phyloP scores from a whole-genome alignment of 2,329 filamentous ascomycete species.

The Massarina eburnea region DNA sequence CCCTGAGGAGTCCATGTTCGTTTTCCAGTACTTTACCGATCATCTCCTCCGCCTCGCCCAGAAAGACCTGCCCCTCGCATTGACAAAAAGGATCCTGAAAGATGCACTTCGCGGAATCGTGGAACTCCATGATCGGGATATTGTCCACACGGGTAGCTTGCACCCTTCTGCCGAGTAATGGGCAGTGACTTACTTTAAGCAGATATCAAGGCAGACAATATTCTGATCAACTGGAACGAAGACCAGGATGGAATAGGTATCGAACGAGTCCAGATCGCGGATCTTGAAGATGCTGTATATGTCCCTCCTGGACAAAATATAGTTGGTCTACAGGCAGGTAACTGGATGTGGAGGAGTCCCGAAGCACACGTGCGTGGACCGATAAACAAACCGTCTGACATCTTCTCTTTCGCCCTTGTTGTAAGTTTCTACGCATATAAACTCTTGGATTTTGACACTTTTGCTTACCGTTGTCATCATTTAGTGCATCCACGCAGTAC shows the following conservation, averaged over 20 bases:
- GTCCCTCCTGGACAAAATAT: conserved; percentile 42
- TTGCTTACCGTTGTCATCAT: conserved; percentile 20
- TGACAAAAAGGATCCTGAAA: conserved; percentile 11
- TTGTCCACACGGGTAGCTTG: conserved; percentile 11
- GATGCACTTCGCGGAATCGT: conserved; percentile 10
- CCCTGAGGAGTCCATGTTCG: conserved; percentile 10
- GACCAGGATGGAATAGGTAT: conserved; percentile 30
- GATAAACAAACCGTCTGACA: conserved; percentile 44
- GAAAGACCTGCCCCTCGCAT: conserved; percentile 7
- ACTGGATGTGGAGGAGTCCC: conserved; percentile 49
- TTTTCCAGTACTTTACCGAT: conserved; percentile 10
- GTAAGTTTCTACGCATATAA: conserved; percentile 25
- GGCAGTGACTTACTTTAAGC: conserved; percentile 13
- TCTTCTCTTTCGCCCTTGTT: conserved; percentile 49
- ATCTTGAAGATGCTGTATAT: conserved; percentile 45
- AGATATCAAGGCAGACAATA: conserved; percentile 48
- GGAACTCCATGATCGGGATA: conserved; percentile 9
- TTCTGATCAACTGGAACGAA: conserved; percentile 45
- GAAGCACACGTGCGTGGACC: conserved; percentile 46
- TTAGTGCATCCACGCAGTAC: conserved; percentile 49
- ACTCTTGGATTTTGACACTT: conserved; percentile 13
- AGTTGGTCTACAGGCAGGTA: conserved; percentile 41
- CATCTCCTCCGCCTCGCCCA: conserved; percentile 11
- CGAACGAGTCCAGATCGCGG: conserved; percentile 42
- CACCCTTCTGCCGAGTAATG: conserved; percentile 2